These are phyloP conservation scores for Kentomonas sorsogonicus DNA, from an alignment of 208 protist genomes.

Conservation along the genomic window DNA sequence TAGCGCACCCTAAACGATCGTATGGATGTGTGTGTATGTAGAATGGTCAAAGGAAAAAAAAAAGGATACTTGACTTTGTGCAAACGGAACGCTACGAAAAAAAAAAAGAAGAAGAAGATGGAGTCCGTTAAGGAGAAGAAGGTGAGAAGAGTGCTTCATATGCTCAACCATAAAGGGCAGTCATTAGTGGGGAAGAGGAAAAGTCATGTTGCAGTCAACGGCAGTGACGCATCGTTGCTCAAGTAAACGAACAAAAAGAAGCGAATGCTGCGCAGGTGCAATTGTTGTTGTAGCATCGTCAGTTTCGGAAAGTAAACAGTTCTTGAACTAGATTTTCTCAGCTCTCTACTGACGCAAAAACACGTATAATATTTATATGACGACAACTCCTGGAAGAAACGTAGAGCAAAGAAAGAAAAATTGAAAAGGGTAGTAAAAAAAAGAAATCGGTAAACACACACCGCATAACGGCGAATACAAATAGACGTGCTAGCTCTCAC, in stretches of 20 bases:
- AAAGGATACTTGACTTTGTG: slow-evolving; percentile 9
- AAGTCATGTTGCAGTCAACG: too few species aligned
- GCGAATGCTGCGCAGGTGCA: neutral
- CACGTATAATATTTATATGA: neutral
- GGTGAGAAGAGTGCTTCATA: neutral
- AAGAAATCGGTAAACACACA: slow-evolving; percentile 3
- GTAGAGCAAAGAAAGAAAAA: slow-evolving; percentile 9
- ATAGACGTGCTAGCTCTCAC: neutral
- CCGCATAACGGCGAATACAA: neutral
- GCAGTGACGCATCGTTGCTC: too few species aligned
- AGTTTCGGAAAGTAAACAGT: neutral
- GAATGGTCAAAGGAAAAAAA: slow-evolving; percentile 9
- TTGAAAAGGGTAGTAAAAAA: neutral
- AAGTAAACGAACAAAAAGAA: slow-evolving; percentile 1
- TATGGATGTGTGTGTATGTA: slow-evolving; percentile 15
- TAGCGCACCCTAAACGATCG: neutral
- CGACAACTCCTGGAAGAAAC: slow-evolving; percentile 4
- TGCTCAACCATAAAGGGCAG: too few species aligned
- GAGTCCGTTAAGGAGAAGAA: neutral
- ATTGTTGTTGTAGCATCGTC: neutral
- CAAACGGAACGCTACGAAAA: slow-evolving; percentile 8
- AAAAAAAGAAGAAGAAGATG: neutral
- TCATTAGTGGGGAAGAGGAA: too few species aligned
- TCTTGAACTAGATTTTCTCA: neutral
- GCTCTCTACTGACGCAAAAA: neutral